Evolutionary conservation across 2,329 filamentous ascomycete genomes (phyloP), one percentile per base, ranked within the genome.

Genomic region (Neocucurbitaria cava): DNA sequence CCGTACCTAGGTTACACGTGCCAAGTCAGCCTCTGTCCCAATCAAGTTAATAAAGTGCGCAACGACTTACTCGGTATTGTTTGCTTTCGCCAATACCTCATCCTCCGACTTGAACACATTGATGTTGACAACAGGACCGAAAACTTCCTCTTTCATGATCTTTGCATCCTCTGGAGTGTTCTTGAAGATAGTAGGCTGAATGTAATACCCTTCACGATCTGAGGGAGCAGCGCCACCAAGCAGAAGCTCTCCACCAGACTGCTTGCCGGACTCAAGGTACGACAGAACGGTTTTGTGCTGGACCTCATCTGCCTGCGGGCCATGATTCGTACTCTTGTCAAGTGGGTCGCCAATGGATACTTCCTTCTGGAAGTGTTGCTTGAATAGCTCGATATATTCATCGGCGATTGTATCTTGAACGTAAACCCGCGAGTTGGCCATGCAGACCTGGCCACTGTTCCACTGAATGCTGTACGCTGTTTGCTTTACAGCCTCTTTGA

Each of bases 111-210:
- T 84, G 41, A 89, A 89, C 67, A 90, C 89, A 58, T 94, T 82
- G 79, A 89, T 92, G 56, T 92, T 89, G 23, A 95, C 83, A 11
- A 94, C 91, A 1, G 91, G 91, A 1, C 91, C 91, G 61, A 95
- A 95, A 65, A 95, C 89, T 76, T 95, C 91, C 76, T 94, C 88
- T 61, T 81, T 86, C 81, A 94, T 94, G 81, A 91, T 93, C 57
- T 82, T 84, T 87, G 94, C 93, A 54, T 89, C 82, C 26, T 87
- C 83, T 21, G 86, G 92, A 8, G 93, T 90, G 76, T 91, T 86
- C 66, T 86, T 84, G 78, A 94, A 92, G 73, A 94, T 89, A 17
- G 91, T 95, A 18, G 91, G 91, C 18, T 87, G 89, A 55, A 94
- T 68, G 65, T 75, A 68, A 56, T 69, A 73, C n/a, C 70, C 71